Evolutionary conservation across 202 grass and related monocot genomes (phyloP).

Genomic region (Panicum hallii): DNA sequence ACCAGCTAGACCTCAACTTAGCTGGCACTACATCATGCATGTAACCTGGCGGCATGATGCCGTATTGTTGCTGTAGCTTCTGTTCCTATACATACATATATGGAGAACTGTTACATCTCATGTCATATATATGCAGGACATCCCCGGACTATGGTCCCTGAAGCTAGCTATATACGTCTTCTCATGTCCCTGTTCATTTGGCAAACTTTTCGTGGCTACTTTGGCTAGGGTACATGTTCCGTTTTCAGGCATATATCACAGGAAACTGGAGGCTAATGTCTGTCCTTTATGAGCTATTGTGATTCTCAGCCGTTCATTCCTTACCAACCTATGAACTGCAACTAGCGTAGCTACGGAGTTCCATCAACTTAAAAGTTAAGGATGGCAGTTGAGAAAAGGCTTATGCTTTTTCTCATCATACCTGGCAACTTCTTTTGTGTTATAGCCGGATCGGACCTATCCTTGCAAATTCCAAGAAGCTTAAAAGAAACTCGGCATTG

Average conservation of each 20-base stretch:
- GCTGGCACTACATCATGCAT: background rate
- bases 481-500: too few relatives aligned
- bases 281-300: background rate
- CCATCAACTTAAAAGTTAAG: slow-evolving; percentile 31
- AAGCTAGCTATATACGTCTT: background rate
- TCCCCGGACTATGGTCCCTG: background rate
- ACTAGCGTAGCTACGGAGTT: background rate
- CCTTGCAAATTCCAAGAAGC: background rate
- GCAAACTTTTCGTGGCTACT: background rate
- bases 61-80: background rate
- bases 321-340: background rate
- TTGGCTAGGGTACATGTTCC: background rate
- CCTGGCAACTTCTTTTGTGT: background rate
- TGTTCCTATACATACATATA: background rate
- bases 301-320: slow-evolving; percentile 14
- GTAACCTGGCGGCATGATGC: background rate
- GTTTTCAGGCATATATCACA: background rate
- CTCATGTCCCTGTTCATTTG: slow-evolving; percentile 18
- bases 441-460: background rate
- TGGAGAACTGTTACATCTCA: background rate
- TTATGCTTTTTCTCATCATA: slow-evolving; percentile 37
- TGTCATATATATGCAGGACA: background rate
- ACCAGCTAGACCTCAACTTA: background rate
- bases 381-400: background rate
- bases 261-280: background rate